Evolutionary conservation across 169 alveolate genomes (phyloP).

Genomic region (Plasmodium reichenowi): DNA sequence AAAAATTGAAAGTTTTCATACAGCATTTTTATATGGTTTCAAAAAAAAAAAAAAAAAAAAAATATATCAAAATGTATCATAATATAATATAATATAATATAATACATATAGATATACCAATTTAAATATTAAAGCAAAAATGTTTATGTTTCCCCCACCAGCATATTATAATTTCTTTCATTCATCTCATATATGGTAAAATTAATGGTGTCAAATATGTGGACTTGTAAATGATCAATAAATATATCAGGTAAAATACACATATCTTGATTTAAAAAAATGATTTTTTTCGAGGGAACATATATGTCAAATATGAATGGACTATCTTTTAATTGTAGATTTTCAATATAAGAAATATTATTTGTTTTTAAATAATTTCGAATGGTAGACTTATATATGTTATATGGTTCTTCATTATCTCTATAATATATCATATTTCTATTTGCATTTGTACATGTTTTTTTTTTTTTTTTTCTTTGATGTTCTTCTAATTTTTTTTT

Average conservation of each 20-base stretch:
- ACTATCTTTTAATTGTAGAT: slow-evolving; percentile 29
- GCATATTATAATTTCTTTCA: slow-evolving; percentile 10
- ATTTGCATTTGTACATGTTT: no score
- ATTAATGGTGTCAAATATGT: slow-evolving; percentile 25
- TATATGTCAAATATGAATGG: slow-evolving; percentile 60
- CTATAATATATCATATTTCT: no score
- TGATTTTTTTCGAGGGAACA: slow-evolving; percentile 31
- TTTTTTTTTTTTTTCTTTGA: background rate
- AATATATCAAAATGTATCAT: background rate
- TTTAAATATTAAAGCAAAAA: background rate
- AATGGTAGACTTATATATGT: slow-evolving; percentile 12
- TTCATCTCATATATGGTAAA: slow-evolving; percentile 7
- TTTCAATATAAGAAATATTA: slow-evolving; percentile 2
- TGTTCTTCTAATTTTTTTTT: slow-evolving; percentile 1
- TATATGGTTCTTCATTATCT: background rate
- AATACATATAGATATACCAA: no score
- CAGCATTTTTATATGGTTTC: no score
- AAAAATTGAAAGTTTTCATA: no score
- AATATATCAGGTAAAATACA: slow-evolving; percentile 42
- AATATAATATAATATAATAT: no score
- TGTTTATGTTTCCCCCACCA: no score
- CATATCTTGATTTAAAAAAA: slow-evolving; percentile 20
- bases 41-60: slow-evolving; percentile 5
- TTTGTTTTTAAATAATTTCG: slow-evolving; percentile 13
- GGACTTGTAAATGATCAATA: slow-evolving; percentile 20